Conservation (phyloP, 768 basidiomycete genomes). For the Boletus fagicola region DNA sequence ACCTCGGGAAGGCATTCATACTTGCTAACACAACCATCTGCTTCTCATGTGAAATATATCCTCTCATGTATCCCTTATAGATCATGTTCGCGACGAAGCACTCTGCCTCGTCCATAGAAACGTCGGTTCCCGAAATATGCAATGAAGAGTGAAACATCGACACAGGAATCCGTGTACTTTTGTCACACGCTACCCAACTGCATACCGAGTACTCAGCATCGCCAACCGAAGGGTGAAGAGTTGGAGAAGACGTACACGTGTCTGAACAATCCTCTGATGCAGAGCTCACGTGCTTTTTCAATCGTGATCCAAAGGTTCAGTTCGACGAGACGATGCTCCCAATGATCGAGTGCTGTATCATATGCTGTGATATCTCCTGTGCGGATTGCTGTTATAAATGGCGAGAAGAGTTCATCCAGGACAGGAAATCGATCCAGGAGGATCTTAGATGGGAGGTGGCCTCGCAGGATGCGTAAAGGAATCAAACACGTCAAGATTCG, state of each 20-base stretch:
- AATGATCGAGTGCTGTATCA: constrained; percentile 70
- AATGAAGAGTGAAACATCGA: constrained; percentile 79
- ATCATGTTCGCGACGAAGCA: constrained; percentile 96
- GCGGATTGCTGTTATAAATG: constrained; percentile 79
- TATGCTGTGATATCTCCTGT: constrained; percentile 76
- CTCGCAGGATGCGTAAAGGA: constrained; percentile 83
- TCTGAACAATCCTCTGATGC: constrained; percentile 78
- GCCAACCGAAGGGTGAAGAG: background rate
- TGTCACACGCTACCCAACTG: constrained; percentile 80
- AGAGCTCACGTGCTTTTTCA: constrained; percentile 86
- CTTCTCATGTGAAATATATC: constrained; percentile 95
- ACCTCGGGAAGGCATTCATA: constrained; percentile 74
- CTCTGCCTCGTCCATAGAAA: constrained; percentile 81
- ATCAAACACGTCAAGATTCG: constrained; percentile 90
- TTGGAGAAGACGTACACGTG: constrained; percentile 55
- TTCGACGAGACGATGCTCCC: constrained; percentile 75
- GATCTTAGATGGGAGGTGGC: constrained; percentile 74
- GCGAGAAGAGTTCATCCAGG: constrained; percentile 68
- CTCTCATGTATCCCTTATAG: constrained; percentile 86
- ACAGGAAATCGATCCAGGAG: constrained; percentile 73
- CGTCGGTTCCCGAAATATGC: constrained; percentile 64
- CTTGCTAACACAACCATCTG: constrained; percentile 89
- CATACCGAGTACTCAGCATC: background rate
- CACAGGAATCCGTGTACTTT: constrained; percentile 76
- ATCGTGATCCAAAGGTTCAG: constrained; percentile 84